phyloP scores from a whole-genome alignment of 2,329 filamentous ascomycete genomes.

The Ceratocystis harringtonii region DNA sequence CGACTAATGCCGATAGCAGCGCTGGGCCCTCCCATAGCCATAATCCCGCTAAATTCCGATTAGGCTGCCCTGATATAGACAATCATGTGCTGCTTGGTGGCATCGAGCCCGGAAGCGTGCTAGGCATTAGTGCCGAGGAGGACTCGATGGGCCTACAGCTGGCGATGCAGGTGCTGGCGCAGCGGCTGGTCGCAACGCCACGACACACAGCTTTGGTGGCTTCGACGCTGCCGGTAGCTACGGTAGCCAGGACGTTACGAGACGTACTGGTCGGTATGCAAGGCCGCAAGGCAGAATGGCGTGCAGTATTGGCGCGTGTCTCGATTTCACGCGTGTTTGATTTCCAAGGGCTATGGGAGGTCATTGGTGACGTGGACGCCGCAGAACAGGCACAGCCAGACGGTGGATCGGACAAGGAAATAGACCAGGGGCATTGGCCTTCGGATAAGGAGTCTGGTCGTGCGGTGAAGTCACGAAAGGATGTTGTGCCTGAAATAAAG shows the following conservation, averaged over 20 bases:
- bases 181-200: neutral
- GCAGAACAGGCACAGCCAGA: neutral
- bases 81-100: conserved; percentile 32
- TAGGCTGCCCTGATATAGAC: conserved; percentile 37
- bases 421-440: neutral
- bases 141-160: conserved; percentile 31
- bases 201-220: conserved; percentile 29
- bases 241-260: conserved; percentile 29
- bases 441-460: neutral
- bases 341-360: conserved; percentile 42
- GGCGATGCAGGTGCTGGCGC: neutral
- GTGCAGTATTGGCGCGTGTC: conserved; percentile 33
- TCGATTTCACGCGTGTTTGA: conserved; percentile 44
- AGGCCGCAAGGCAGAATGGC: conserved; percentile 20
- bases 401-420: neutral
- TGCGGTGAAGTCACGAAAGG: neutral
- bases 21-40: conserved; percentile 22
- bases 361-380: conserved; percentile 30
- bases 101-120: conserved; percentile 35
- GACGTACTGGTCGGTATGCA: conserved; percentile 20
- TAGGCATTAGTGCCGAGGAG: conserved; percentile 40
- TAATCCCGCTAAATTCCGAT: neutral
- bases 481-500: neutral
- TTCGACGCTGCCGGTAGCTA: conserved; percentile 32
- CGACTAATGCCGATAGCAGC: conserved; percentile 21